Conservation (phyloP, 345 rosid genomes). For the Bruguiera gymnorhiza region DNA sequence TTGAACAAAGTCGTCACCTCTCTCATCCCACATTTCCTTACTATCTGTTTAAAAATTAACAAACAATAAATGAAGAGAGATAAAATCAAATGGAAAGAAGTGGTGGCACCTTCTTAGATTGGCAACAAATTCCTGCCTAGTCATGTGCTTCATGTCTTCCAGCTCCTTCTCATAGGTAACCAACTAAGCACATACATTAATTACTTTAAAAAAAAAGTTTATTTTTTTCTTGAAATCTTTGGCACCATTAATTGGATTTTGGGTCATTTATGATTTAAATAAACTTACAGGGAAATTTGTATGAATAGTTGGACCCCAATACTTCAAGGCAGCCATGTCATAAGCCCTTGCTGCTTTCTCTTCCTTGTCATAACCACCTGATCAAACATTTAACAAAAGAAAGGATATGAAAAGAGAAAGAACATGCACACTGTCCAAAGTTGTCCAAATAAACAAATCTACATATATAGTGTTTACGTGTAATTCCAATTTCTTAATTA, state of each 20-base stretch:
- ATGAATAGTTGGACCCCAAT: conserved; percentile 35
- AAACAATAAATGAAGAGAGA: not conserved
- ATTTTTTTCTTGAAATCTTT: not conserved
- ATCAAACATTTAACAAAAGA: conserved; percentile 18
- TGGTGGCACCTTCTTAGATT: conserved; percentile 28
- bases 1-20: conserved; percentile 8
- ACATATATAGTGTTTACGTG: not conserved
- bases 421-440: conserved; percentile 25
- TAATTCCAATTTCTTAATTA: conserved; percentile 1
- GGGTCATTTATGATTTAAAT: not conserved
- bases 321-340: conserved; percentile 33
- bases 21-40: not conserved
- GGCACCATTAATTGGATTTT: not conserved
- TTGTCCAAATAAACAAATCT: not conserved
- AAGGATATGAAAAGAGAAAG: conserved; percentile 6
- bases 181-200: conserved; percentile 10
- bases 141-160: conserved; percentile 34
- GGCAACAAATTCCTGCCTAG: conserved; percentile 36
- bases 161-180: conserved; percentile 28
- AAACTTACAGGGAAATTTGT: conserved; percentile 33
- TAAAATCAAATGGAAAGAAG: not conserved
- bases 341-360: conserved; percentile 34
- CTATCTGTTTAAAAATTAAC: not conserved
- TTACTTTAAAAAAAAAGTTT: not conserved
- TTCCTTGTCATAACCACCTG: conserved; percentile 33